Base-by-base conservation (phyloP, 495 filamentous ascomycete genomes). In the Trichoderma parareesei region DNA sequence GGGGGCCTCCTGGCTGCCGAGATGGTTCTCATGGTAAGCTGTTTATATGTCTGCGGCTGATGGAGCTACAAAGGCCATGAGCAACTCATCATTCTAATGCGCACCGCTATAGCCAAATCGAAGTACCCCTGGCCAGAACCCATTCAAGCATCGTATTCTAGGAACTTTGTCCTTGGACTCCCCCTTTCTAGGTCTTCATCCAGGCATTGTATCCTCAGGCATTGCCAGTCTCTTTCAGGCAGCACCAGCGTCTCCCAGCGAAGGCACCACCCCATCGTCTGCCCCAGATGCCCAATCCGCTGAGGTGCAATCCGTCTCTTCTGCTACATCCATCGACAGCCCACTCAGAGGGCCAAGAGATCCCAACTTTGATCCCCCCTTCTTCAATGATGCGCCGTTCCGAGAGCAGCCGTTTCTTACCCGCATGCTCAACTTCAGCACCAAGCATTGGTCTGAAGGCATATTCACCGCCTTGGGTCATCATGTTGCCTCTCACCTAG, bases 161-260 rank as follows among this genome's bases (percentile, higher is more conserved):
- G 93, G 93, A 0, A 86, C 85, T 2, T 78, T 97, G n/a, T 88
- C 87, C 61, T 88, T 96, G 64, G 93, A 98, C 74, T 88, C 88
- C 0, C 93, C 93, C 0, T 88, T 94, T 57, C 78, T 97, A 3
- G 93, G 93, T 0, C 87, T 98, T 67, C 92, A 98, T 74, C 92
- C 92, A 0, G 90, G 93, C 1, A 85, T 98, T 27, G 84, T 98
- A 14, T 81, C 86, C 3, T 88, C 89, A 20, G 92, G 93, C 2
- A 82, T 96, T 27, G 78, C 84, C 3, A 92, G 90, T 69, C 77
- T 95, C 9, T 92, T 96, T 71, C 82, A 83, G 20, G 81, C 85
- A 49, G 72, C 83, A 60, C 69, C 38, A 42, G 64, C 10, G 20
- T 20, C 44, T 13, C 60, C 35, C 11, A 38, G 37, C n/a, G 53